Evolutionary conservation across 1,284 basidiomycete genomes (phyloP).

Genomic region (Phenoliferia sp.): DNA sequence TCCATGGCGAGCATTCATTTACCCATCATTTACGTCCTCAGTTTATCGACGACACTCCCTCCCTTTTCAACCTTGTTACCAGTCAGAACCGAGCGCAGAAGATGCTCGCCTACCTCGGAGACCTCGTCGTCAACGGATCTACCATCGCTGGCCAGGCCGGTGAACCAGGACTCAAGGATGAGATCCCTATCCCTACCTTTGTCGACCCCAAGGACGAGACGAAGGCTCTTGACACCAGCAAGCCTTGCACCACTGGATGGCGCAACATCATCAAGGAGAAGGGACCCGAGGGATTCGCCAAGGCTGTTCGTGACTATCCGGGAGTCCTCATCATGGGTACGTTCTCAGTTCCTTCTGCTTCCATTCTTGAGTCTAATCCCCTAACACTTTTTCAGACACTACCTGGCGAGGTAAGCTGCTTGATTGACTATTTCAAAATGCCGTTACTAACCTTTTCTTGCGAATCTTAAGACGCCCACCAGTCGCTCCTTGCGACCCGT

Average conservation of each 20-base stretch:
- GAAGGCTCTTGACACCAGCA: slow-evolving; percentile 70
- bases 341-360: slow-evolving; percentile 32
- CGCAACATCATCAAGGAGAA: slow-evolving; percentile 98
- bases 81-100: slow-evolving; percentile 99
- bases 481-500: slow-evolving; percentile 93
- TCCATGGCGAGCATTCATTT: slow-evolving; percentile 7
- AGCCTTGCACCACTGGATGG: slow-evolving; percentile 88
- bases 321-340: slow-evolving; percentile 58
- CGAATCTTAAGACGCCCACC: slow-evolving; percentile 71
- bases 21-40: slow-evolving; percentile 38
- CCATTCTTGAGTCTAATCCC: slow-evolving; percentile 60
- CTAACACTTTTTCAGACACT: slow-evolving; percentile 4
- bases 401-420: slow-evolving; percentile 45
- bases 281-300: slow-evolving; percentile 97
- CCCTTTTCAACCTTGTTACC: slow-evolving; percentile 96
- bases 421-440: too few relatives aligned
- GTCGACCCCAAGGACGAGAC: slow-evolving; percentile 68
- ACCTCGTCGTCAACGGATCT: slow-evolving; percentile 96
- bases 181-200: slow-evolving; percentile 79
- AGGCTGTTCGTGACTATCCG: slow-evolving; percentile 93
- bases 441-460: slow-evolving; percentile 45
- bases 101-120: slow-evolving; percentile 91
- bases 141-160: slow-evolving; percentile 82
- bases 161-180: slow-evolving; percentile 89
- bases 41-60: slow-evolving; percentile 99